Conservation (phyloP, 257 asterid species). For the Solanum chiquidenum region DNA sequence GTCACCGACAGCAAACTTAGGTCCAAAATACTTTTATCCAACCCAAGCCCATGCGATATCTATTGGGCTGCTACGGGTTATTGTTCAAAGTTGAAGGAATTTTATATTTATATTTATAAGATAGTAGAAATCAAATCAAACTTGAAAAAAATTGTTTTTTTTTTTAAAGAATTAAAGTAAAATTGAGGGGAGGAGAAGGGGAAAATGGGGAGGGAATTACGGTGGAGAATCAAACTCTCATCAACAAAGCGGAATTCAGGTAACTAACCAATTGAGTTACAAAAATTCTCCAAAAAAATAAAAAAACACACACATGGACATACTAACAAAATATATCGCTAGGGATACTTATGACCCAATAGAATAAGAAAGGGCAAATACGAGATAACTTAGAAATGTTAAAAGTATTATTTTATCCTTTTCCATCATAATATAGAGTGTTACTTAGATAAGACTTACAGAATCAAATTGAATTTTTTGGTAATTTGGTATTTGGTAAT, state of each 20-base stretch:
- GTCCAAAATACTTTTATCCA: not conserved
- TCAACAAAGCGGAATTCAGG: too few species aligned
- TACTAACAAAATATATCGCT: not conserved
- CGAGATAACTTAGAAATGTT: not conserved
- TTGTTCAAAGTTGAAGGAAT: not conserved
- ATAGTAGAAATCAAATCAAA: too few species aligned
- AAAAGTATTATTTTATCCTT: not conserved
- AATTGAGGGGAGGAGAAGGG: not conserved
- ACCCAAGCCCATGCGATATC: not conserved
- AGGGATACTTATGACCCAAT: not conserved
- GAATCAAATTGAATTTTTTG: too few species aligned
- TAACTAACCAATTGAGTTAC: not conserved
- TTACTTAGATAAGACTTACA: not conserved
- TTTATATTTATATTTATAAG: too few species aligned
- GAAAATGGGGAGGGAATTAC: not conserved
- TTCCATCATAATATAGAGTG: not conserved
- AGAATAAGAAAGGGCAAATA: not conserved
- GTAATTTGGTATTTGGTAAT: too few species aligned
- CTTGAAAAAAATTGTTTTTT: too few species aligned
- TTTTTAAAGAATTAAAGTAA: too few species aligned
- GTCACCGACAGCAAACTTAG: not conserved
- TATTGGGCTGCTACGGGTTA: not conserved
- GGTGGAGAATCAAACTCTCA: not conserved
- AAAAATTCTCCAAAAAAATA: too few species aligned
- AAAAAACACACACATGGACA: not conserved